Evolutionary conservation across 1,284 basidiomycete genomes (phyloP).

Genomic region (Fomitopsis pinicola): DNA sequence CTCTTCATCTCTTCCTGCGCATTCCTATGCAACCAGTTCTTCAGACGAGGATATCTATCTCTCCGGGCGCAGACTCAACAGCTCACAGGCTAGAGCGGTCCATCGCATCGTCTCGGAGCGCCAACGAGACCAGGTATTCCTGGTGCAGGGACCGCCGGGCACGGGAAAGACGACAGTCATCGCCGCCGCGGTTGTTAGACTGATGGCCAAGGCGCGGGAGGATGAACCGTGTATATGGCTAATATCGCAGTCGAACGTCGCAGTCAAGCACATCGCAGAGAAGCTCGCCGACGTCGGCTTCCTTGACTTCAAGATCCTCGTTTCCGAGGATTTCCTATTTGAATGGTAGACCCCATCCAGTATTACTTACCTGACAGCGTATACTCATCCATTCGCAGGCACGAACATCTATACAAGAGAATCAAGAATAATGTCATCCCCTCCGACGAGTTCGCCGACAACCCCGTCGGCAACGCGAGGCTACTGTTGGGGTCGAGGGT

Average conservation of each 20-base stretch:
- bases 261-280: slow-evolving; percentile 52
- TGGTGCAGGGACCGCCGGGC: slow-evolving; percentile 19
- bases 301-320: slow-evolving; percentile 35
- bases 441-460: slow-evolving; percentile 40
- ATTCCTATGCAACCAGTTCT: too few species aligned
- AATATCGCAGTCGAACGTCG: slow-evolving; percentile 34
- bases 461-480: slow-evolving; percentile 14
- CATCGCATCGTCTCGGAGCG: slow-evolving; percentile 8
- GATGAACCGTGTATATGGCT: slow-evolving; percentile 23
- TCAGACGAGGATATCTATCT: slow-evolving; percentile 1
- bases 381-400: slow-evolving; percentile 38
- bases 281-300: slow-evolving; percentile 35
- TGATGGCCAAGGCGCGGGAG: slow-evolving; percentile 7
- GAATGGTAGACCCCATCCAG: too few species aligned
- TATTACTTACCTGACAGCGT: too few species aligned
- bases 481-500: slow-evolving; percentile 40
- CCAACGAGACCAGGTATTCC: slow-evolving; percentile 3
- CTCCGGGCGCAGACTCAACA: slow-evolving; percentile 10
- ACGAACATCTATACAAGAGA: slow-evolving; percentile 59
- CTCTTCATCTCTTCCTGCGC: too few species aligned
- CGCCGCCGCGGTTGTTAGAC: slow-evolving; percentile 21
- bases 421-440: slow-evolving; percentile 44
- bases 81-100: slow-evolving; percentile 15
- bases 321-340: slow-evolving; percentile 48
- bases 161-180: slow-evolving; percentile 34